Evolutionary conservation across 768 basidiomycete genomes (phyloP), one percentile per base, ranked within the genome.

Genomic region (Phlegmacium glaucopus): DNA sequence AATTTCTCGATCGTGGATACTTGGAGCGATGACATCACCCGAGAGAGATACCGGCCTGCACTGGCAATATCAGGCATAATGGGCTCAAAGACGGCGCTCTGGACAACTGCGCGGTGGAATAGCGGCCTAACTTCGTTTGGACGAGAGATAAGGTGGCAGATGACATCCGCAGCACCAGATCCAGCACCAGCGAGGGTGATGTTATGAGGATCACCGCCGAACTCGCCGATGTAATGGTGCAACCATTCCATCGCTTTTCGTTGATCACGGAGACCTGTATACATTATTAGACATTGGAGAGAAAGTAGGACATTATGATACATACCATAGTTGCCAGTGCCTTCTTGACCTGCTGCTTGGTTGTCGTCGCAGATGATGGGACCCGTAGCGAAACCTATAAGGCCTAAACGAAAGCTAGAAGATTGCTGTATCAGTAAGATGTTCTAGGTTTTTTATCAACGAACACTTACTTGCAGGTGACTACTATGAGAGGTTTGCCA

Each of bases 241-340:
- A 87, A 56, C 82, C 82, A 87, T 60, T 83, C 75, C 49, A 86
- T 72, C 9, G 80, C 83, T 35, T 61, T 73, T 41, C 78, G 74
- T 61, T 87, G 84, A 61, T 87, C 84, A 17, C 75, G 76, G 17
- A 87, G 69, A 38, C 82, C 83, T 83, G 48, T 15, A 44, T 29
- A 29, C 37, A 58, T 13, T n/a, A 52, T 25, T 16, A 39, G 13
- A 7, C n/a, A 39, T 38, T 9, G 43, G 12, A 15, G 38, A 38
- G 25, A 25, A 13, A 36, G 27, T 39, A 10, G 2, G 36, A 29
- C 17, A 25, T 30, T 26, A 50, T 4, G 40, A 36, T 26, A 65
- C 76, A 32, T 57, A 80, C 87, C 88, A 55, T 87, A 90, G 66
- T 90, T 90, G 9, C 87, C 88, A 13, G 82, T 79, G 13, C 87